Evolutionary conservation across 352 stramenopile species (phyloP).

Genomic region (Phytophthora europaea): DNA sequence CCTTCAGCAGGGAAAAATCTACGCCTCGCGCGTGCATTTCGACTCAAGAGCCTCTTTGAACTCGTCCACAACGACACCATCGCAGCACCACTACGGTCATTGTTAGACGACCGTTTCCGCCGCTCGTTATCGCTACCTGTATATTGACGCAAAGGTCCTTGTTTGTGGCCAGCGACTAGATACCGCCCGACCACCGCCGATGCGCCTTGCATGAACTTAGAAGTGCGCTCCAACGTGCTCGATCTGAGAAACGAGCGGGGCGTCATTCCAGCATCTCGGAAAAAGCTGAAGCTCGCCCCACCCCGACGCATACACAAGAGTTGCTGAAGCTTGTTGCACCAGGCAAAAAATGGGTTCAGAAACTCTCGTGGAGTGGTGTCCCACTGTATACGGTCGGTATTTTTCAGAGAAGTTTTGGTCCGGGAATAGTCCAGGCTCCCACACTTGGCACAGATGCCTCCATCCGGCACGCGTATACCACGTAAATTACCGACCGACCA

Average conservation of each 20-base stretch:
- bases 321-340: not conserved
- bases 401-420: slow-evolving; percentile 6
- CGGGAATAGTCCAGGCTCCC: not conserved
- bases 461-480: not conserved
- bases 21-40: slow-evolving; percentile 35
- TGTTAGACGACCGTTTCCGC: no score
- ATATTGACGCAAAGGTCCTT: not conserved
- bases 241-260: slow-evolving; percentile 21
- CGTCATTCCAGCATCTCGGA: not conserved
- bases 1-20: slow-evolving; percentile 41
- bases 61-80: slow-evolving; percentile 39
- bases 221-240: not conserved
- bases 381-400: slow-evolving; percentile 4
- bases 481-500: slow-evolving; percentile 7
- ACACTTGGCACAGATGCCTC: not conserved
- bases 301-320: not conserved
- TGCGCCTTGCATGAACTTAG: no score
- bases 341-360: slow-evolving; percentile 14
- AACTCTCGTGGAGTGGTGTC: not conserved
- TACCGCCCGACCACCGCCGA: no score
- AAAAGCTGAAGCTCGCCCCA: not conserved
- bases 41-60: slow-evolving; percentile 48
- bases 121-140: no score
- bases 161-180: no score
- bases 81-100: slow-evolving; percentile 6